Conservation (phyloP, 2,329 filamentous ascomycete genomes). For the Didymella exigua region DNA sequence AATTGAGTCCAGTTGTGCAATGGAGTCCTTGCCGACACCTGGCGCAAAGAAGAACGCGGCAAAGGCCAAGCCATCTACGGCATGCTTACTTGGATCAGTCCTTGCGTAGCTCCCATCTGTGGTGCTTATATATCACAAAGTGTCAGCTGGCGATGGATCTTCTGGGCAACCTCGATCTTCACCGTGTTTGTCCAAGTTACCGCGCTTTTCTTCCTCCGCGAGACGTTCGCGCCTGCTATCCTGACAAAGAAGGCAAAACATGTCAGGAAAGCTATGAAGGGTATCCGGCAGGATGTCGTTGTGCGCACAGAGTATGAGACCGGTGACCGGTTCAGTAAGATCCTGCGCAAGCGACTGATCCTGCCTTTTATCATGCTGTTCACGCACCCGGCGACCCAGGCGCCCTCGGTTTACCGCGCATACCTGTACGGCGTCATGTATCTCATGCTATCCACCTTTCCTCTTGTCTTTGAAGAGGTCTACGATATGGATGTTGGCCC, state of each 20-base stretch:
- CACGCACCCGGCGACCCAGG: slow-evolving; percentile 66
- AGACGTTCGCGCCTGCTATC: slow-evolving; percentile 56
- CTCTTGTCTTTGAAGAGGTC: slow-evolving; percentile 59
- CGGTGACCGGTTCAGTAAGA: slow-evolving; percentile 32
- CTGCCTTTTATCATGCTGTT: slow-evolving; percentile 57
- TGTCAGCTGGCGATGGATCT: slow-evolving; percentile 70
- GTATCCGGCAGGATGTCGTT: slow-evolving; percentile 18
- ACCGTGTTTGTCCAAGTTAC: slow-evolving; percentile 64
- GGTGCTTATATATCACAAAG: slow-evolving; percentile 34
- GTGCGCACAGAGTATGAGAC: slow-evolving; percentile 50
- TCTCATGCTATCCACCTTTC: slow-evolving; percentile 67
- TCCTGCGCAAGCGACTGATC: slow-evolving; percentile 35
- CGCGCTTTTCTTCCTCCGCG: slow-evolving; percentile 63
- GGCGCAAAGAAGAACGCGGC: slow-evolving; percentile 65
- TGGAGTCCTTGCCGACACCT: slow-evolving; percentile 58
- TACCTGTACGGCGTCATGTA: slow-evolving; percentile 68
- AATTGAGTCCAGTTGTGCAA: slow-evolving; percentile 35
- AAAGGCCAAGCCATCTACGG: slow-evolving; percentile 67
- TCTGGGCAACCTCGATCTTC: slow-evolving; percentile 68
- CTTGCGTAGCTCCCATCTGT: slow-evolving; percentile 59
- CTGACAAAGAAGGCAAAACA: slow-evolving; percentile 53
- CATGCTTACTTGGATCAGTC: slow-evolving; percentile 66
- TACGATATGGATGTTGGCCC: slow-evolving; percentile 63
- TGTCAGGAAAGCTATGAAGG: slow-evolving; percentile 53
- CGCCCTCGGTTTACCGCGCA: slow-evolving; percentile 60